Evolutionary conservation across 768 basidiomycete genomes (phyloP).

Genomic region (Mycena metata): DNA sequence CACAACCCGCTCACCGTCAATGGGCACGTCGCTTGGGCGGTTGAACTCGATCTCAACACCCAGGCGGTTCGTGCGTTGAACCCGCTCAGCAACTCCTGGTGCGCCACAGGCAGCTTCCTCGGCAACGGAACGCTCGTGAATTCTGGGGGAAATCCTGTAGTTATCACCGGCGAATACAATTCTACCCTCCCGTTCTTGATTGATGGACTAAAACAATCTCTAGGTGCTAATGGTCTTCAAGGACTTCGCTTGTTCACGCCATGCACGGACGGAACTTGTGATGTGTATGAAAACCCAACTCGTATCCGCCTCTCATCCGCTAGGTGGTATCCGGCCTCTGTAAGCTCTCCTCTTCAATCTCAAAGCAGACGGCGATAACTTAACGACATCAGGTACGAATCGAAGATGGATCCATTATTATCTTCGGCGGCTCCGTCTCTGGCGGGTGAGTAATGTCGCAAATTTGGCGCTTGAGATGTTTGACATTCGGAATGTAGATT

Average conservation of each 20-base stretch:
- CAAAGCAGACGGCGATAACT: not conserved
- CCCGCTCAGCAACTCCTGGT: conserved; percentile 58
- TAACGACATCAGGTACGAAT: conserved; percentile 36
- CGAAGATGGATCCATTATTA: conserved; percentile 42
- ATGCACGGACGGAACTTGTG: conserved; percentile 52
- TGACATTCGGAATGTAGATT: conserved; percentile 55
- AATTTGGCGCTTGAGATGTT: not conserved
- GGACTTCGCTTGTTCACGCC: conserved; percentile 55
- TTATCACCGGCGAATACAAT: conserved; percentile 30
- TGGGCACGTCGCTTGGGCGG: conserved; percentile 61
- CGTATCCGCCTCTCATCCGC: conserved; percentile 51
- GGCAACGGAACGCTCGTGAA: conserved; percentile 57
- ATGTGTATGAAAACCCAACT: conserved; percentile 52
- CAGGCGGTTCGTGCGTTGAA: conserved; percentile 52
- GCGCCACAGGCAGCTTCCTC: conserved; percentile 57
- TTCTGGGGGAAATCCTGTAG: conserved; percentile 33
- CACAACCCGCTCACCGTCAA: conserved; percentile 58
- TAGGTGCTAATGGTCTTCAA: conserved; percentile 50
- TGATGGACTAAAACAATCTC: not conserved
- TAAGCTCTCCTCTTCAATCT: conserved; percentile 31
- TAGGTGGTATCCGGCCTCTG: conserved; percentile 58
- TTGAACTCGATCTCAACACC: conserved; percentile 57
- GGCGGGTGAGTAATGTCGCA: conserved; percentile 31
- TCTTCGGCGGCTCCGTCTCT: conserved; percentile 36
- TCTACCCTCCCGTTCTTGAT: not conserved